Percentiles rank a stretch among this genome's conserved stretches.
These are phyloP conservation scores for Corymbia citriodora DNA, from an alignment of 441 rosid genomes.

Conservation along the genomic window DNA sequence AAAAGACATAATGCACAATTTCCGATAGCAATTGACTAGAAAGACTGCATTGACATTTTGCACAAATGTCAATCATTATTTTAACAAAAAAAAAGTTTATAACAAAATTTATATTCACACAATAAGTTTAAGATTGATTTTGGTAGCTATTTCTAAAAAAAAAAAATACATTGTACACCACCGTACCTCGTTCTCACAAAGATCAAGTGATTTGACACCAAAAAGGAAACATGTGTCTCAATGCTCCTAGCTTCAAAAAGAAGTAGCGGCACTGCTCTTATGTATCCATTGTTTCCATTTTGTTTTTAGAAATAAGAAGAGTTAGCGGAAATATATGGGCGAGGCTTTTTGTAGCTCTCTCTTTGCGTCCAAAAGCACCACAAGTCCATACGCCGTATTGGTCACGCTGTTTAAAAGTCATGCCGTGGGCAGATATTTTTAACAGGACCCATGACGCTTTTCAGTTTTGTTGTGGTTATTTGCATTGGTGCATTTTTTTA, in stretches of 20 bases:
- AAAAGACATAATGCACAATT: not conserved
- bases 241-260: too few species aligned
- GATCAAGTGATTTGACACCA: not conserved
- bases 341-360: not conserved
- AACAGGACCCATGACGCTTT: not conserved
- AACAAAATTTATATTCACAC: too few species aligned
- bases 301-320: too few species aligned
- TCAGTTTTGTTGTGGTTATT: not conserved
- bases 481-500: too few species aligned
- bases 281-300: not conserved
- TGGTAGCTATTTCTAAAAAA: fast-evolving
- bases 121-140: too few species aligned
- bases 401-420: not conserved
- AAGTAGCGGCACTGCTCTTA: not conserved
- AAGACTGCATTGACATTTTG: not conserved
- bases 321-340: not conserved
- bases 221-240: too few species aligned
- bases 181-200: not conserved
- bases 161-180: not conserved
- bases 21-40: fast-evolving
- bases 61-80: not conserved
- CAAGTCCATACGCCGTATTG: not conserved
- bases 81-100: too few species aligned
- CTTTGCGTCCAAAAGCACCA: not conserved
- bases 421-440: not conserved